phyloP scores from a whole-genome alignment of 2,329 filamentous ascomycete genomes.

The Claviceps monticola region DNA sequence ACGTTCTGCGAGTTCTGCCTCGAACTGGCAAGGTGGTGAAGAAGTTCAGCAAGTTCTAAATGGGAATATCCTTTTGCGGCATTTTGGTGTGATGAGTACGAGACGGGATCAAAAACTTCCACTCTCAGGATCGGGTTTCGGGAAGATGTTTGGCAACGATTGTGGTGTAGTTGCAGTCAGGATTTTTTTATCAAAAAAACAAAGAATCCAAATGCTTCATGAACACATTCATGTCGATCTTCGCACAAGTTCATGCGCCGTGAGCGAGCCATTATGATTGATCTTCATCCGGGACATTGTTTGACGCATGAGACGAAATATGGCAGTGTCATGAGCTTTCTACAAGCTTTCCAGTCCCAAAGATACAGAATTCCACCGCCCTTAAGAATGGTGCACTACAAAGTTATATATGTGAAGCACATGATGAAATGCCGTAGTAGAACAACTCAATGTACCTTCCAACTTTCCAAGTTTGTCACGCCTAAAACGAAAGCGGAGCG shows the following conservation, averaged over 20 bases:
- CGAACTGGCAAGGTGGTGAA: slow-evolving; percentile 96
- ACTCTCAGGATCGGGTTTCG: slow-evolving; percentile 25
- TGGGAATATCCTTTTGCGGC: slow-evolving; percentile 31
- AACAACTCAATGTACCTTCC: too few relatives aligned
- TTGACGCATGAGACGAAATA: too few relatives aligned
- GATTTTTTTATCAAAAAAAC: slow-evolving; percentile 17
- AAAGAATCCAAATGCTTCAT: slow-evolving; percentile 19
- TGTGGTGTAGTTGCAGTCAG: slow-evolving; percentile 32
- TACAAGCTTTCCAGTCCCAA: too few relatives aligned
- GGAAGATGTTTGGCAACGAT: slow-evolving; percentile 28
- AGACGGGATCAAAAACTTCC: slow-evolving; percentile 22
- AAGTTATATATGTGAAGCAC: too few relatives aligned
- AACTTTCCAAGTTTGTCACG: not conserved
- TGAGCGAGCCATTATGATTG: not conserved
- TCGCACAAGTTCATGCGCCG: not conserved
- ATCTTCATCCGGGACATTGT: too few relatives aligned
- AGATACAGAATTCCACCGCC: too few relatives aligned
- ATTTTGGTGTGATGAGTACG: slow-evolving; percentile 41
- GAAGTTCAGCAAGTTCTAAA: slow-evolving; percentile 97
- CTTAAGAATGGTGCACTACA: too few relatives aligned
- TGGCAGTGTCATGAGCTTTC: too few relatives aligned
- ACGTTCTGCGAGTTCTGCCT: slow-evolving; percentile 96
- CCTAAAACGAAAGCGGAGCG: not conserved
- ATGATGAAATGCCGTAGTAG: too few relatives aligned
- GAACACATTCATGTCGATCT: slow-evolving; percentile 12